Evolutionary conservation across 352 stramenopile species (phyloP), one percentile per base, ranked within the genome.

Genomic region (Phytopythium delawarense): DNA sequence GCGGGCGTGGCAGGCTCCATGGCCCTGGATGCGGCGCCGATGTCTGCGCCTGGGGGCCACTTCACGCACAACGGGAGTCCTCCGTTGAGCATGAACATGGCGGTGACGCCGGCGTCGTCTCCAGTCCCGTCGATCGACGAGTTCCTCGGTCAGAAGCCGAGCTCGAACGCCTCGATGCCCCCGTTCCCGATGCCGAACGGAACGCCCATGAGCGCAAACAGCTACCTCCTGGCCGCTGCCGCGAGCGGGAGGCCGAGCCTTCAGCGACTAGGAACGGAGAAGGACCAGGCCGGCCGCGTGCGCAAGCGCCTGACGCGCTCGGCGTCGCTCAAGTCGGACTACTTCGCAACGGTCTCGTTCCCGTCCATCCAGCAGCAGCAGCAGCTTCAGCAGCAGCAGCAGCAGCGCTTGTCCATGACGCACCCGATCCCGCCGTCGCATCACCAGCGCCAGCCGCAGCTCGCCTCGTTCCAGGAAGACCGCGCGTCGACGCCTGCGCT

Each of bases 321-420:
- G 32, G 76, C 79, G 16, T 91, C 81, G n/a, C 69, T 89, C 39
- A 88, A 91, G 63, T 81, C 74, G 53, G 81, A 91, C 35, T 91
- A 91, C 59, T 91, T 80, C 52, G 81, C 81, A 25, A 81, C 71
- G 6, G 68, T 75, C 13, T 70, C 78, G 57, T 82, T 80, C 25
- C 69, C 69, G 7, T 61, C 63, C 6, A 35, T 75, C 20, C 64
- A 78, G 49, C 67, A 74, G 25, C 68, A 74, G 25, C 63, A 75
- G 39, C 69, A 72, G 32, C 21, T 62, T 25, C 69, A 61, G 21
- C 66, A 73, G n/a, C 69, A 71, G n/a, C 64, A 63, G 21, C 55
- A 63, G 34, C 65, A 71, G 56, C 57, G 69, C 59, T 46, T 73
- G 46, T 77, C 72, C 39, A 61, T 69, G 13, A 79, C 69, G 23